Base-by-base conservation (phyloP, 352 stramenopile species). In the Pythium sukuiense region DNA sequence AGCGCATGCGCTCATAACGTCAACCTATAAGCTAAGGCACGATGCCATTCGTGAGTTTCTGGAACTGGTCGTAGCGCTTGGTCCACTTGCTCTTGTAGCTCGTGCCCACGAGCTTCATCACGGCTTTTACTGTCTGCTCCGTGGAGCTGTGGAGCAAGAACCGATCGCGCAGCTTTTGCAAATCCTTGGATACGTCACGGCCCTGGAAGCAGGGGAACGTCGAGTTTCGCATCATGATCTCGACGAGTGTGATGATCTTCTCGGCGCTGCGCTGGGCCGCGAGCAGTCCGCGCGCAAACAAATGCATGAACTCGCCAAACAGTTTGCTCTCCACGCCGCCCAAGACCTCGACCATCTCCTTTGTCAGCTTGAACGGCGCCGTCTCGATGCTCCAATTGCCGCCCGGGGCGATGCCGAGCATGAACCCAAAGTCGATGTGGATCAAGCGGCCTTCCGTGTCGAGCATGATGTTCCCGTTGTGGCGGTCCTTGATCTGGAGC, bases 401-500 rank as follows among this genome's bases (percentile, higher is more conserved):
- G 58, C 96, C 97, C 9, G 91, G 89, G 45, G 89, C 92, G 55
- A 92, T 97, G 32, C 95, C 82, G 65, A 99, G 89, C 71, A 98
- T 97, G 78, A 98, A 99, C 35, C 87, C 89, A 73, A 96, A 97
- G 76, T 99, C 97, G 65, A 99, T 99, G 73, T 99, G 97, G 59
- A 99, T 97, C 61, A 99, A 82, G 71, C 98, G 96, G 11, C 97
- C 97, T 65, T 97, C 92, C 30, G 96, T 97, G 67, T 98, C 93
- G 2, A 99, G 68, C 49, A 99, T 70, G 69, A 99, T 96, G 72
- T 99, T 99, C 57, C 97, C 97, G 74, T 99, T 99, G 80, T 99
- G 97, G 14, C 97, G 81, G 71, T 99, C 97, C 80, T 99, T 99
- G 68, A 99, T 89, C 83, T 99, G 95, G 52, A 99, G 85, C 26